Evolutionary conservation across 805 yeast genomes (phyloP).

Genomic region (Candida methanosorbosa): DNA sequence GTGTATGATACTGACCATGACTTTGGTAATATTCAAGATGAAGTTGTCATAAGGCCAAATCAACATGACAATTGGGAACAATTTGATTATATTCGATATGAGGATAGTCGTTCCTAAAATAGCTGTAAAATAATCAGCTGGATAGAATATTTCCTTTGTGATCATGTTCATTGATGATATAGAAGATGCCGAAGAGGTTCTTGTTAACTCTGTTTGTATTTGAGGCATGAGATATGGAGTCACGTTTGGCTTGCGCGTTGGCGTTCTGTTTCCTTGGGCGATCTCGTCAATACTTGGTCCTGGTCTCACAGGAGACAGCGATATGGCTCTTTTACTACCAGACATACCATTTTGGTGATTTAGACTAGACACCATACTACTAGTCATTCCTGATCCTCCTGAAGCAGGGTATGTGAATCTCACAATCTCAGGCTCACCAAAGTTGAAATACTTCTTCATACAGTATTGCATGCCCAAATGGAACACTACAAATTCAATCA

Average conservation of each 20-base stretch:
- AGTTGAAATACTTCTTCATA: conserved; percentile 23
- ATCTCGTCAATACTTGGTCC: not conserved
- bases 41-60: conserved; percentile 96
- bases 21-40: conserved; percentile 31
- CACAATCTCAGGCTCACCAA: conserved; percentile 17
- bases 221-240: not conserved
- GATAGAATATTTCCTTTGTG: conserved; percentile 22
- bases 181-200: conserved; percentile 5
- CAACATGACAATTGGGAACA: conserved; percentile 86
- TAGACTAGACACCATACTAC: not conserved
- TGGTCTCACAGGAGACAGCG: not conserved
- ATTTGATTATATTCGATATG: conserved; percentile 68
- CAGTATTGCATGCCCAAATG: conserved; percentile 23
- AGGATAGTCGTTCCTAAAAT: conserved; percentile 60
- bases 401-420: conserved; percentile 8
- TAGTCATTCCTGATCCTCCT: not conserved
- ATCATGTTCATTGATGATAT: conserved; percentile 4
- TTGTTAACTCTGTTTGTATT: not conserved
- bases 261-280: not conserved
- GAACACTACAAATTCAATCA: conserved; percentile 21
- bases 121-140: conserved; percentile 20
- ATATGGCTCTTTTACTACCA: not conserved
- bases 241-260: not conserved
- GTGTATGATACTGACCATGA: conserved; percentile 22
- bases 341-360: not conserved